phyloP scores from a whole-genome alignment of 2,329 filamentous ascomycete genomes.

The Paecilomyces niveus region DNA sequence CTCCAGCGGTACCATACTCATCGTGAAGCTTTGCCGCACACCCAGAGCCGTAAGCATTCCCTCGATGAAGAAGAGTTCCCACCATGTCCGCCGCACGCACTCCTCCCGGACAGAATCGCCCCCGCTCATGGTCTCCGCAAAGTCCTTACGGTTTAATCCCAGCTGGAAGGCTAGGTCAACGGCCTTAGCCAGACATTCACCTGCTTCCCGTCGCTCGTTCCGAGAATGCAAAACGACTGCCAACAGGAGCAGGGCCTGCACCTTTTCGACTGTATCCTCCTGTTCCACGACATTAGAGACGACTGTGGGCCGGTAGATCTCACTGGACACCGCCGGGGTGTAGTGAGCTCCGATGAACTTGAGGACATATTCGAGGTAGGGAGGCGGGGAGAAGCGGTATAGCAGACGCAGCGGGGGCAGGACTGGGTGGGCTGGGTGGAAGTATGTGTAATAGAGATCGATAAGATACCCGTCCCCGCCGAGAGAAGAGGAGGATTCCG shows the following conservation, averaged over 20 bases:
- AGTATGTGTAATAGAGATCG: constrained; percentile 50
- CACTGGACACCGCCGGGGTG: constrained; percentile 37
- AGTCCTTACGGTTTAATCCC: constrained; percentile 64
- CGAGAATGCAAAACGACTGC: constrained; percentile 72
- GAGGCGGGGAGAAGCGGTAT: constrained; percentile 31
- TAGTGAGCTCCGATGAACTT: constrained; percentile 52
- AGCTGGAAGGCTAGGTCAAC: constrained; percentile 68
- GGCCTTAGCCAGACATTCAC: constrained; percentile 59
- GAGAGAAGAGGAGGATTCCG: constrained; percentile 27
- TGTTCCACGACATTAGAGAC: constrained; percentile 24
- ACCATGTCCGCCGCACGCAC: constrained; percentile 84
- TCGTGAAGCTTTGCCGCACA: constrained; percentile 47
- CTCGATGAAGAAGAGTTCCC: constrained; percentile 76
- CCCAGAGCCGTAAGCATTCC: constrained; percentile 70
- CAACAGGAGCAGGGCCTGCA: constrained; percentile 72
- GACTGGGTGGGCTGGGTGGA: constrained; percentile 51
- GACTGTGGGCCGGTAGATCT: constrained; percentile 35
- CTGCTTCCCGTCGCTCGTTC: constrained; percentile 62
- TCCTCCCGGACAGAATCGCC: constrained; percentile 67
- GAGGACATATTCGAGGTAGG: constrained; percentile 47
- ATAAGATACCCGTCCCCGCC: constrained; percentile 36
- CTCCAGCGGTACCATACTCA: constrained; percentile 61
- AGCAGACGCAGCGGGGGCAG: constrained; percentile 42
- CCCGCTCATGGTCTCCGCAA: constrained; percentile 56
- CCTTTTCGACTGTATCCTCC: constrained; percentile 52